These are phyloP conservation scores for Globisporangium rhizosaccharum DNA, from an alignment of 352 stramenopile species.

Conservation along the genomic window DNA sequence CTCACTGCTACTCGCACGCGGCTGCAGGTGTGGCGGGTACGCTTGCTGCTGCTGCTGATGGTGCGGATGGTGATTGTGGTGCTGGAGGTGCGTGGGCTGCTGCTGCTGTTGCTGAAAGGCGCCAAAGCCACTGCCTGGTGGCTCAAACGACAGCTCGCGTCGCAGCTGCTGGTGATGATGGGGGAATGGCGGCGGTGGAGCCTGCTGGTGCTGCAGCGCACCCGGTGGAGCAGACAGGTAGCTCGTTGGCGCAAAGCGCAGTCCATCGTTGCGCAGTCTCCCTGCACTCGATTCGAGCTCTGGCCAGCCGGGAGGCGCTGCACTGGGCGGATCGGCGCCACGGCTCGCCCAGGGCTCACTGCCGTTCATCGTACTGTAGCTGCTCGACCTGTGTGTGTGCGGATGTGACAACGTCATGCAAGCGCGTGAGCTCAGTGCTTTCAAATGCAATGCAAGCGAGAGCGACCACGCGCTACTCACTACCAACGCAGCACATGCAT, in stretches of 20 bases:
- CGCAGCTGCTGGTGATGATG: neutral
- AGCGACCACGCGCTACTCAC: too few species aligned
- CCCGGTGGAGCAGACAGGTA: neutral
- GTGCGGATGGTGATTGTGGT: neutral
- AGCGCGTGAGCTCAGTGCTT: too few species aligned
- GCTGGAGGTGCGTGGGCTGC: neutral
- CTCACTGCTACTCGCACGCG: neutral
- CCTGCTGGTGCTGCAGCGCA: neutral
- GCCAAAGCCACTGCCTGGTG: slow-evolving; percentile 1
- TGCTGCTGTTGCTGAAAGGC: slow-evolving; percentile 1
- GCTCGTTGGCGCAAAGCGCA: neutral
- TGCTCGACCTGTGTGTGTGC: too few species aligned
- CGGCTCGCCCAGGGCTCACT: neutral
- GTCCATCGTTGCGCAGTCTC: neutral
- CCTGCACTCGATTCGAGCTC: neutral
- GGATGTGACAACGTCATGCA: too few species aligned
- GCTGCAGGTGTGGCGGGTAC: neutral
- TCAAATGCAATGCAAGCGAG: too few species aligned
- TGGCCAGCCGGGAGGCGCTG: neutral
- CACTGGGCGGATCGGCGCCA: neutral
- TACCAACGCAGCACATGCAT: too few species aligned
- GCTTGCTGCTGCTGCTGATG: too few species aligned
- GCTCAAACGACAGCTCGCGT: slow-evolving; percentile 2
- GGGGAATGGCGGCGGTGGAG: slow-evolving; percentile 1
- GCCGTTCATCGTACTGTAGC: neutral